Evolutionary conservation across 768 basidiomycete genomes (phyloP).

Genomic region (Tephrocybe rancida): DNA sequence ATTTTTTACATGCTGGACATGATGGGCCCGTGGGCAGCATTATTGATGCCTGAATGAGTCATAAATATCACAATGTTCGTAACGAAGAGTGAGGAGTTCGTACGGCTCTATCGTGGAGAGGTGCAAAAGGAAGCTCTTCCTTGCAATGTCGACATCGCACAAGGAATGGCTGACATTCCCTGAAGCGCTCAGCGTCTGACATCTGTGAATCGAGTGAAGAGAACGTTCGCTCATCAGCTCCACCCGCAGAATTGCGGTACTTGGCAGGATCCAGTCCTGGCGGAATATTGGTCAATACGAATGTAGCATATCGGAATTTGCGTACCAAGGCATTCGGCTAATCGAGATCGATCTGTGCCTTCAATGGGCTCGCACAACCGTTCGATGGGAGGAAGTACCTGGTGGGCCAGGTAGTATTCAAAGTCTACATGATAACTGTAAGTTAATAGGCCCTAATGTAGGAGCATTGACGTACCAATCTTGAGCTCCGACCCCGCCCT

Average conservation of each 20-base stretch:
- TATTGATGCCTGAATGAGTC: constrained; percentile 58
- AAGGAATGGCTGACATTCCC: constrained; percentile 67
- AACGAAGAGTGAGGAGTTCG: not conserved
- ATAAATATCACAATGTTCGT: constrained; percentile 4
- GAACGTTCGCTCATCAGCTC: constrained; percentile 66
- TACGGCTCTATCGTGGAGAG: constrained; percentile 63
- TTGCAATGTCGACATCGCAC: constrained; percentile 81
- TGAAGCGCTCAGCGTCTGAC: constrained; percentile 87
- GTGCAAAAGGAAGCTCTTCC: constrained; percentile 55
- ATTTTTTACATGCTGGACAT: constrained; percentile 68
- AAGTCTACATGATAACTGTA: constrained; percentile 62
- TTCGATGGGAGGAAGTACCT: constrained; percentile 93
- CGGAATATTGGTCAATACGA: not conserved
- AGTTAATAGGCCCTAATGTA: constrained; percentile 4
- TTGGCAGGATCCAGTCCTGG: constrained; percentile 64
- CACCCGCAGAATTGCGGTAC: constrained; percentile 45
- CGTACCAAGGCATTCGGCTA: constrained; percentile 93
- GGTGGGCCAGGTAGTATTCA: constrained; percentile 88
- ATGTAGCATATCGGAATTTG: not conserved
- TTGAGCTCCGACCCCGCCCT: constrained; percentile 64
- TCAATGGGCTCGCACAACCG: constrained; percentile 96
- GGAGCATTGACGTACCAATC: constrained; percentile 57
- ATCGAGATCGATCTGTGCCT: constrained; percentile 87
- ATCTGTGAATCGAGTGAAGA: constrained; percentile 86
- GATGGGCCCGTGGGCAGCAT: constrained; percentile 63